Evolutionary conservation across 495 filamentous ascomycete genomes (phyloP).

Genomic region (Penicillium cataractarum): DNA sequence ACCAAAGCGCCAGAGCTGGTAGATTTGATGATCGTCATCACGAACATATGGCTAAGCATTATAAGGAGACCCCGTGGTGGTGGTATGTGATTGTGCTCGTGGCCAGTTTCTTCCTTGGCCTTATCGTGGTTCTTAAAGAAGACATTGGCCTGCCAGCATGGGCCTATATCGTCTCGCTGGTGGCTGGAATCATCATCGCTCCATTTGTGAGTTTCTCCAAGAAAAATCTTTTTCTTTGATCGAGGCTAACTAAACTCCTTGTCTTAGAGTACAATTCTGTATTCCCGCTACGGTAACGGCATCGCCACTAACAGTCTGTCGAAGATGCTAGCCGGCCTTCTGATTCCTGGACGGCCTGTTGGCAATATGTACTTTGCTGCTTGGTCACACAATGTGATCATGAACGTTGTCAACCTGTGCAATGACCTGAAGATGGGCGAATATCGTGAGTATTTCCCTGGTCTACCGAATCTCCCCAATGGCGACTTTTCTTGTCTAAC

Average conservation of each 20-base stretch:
- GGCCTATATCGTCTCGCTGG: constrained; percentile 54
- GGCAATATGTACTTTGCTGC: constrained; percentile 49
- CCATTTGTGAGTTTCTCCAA: constrained; percentile 34
- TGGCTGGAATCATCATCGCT: constrained; percentile 33
- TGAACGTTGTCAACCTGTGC: constrained; percentile 34
- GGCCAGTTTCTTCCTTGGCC: constrained; percentile 50
- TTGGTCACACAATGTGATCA: constrained; percentile 44
- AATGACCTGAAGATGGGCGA: constrained; percentile 45
- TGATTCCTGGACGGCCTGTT: constrained; percentile 48
- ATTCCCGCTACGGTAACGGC: constrained; percentile 39
- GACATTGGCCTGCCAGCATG: constrained; percentile 56
- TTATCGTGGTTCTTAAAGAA: constrained; percentile 50
- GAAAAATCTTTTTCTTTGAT: too few species aligned
- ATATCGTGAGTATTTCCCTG: constrained; percentile 29
- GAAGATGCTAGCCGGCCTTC: constrained; percentile 41
- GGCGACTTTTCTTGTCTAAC: not conserved
- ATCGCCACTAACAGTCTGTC: constrained; percentile 45
- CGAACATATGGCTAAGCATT: constrained; percentile 44
- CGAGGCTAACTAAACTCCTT: not conserved
- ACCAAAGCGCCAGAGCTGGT: constrained; percentile 30
- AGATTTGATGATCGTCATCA: constrained; percentile 50
- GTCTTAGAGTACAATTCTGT: constrained; percentile 36
- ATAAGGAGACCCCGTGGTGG: constrained; percentile 57
- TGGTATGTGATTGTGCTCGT: constrained; percentile 56
- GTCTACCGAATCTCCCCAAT: not conserved